phyloP scores from a whole-genome alignment of 1,139 yeast genomes.

The Yamadazyma atmosphaerica region DNA sequence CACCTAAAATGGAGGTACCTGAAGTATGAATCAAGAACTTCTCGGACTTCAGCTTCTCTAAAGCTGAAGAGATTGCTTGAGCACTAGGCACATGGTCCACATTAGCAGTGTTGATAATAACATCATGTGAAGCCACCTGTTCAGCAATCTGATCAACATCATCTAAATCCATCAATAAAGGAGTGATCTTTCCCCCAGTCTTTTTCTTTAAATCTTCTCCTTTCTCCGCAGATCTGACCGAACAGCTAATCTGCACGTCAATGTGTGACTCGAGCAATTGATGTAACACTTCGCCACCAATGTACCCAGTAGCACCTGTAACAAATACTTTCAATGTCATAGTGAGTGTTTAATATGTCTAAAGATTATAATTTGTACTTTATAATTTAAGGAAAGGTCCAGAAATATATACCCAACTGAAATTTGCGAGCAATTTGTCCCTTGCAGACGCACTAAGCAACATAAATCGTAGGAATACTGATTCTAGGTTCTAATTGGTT shows the following conservation, averaged over 20 bases:
- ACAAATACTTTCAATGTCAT: slow-evolving; percentile 17
- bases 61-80: slow-evolving; percentile 21
- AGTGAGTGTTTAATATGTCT: neutral
- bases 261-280: slow-evolving; percentile 19
- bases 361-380: no score
- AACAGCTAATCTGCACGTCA: slow-evolving; percentile 21
- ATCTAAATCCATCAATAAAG: slow-evolving; percentile 25
- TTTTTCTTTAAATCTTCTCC: slow-evolving; percentile 19
- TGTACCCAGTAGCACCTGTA: slow-evolving; percentile 42
- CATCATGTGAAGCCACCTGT: slow-evolving; percentile 24
- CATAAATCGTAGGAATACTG: no score
- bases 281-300: slow-evolving; percentile 35
- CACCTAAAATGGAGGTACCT: slow-evolving; percentile 36
- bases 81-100: slow-evolving; percentile 36
- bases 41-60: slow-evolving; percentile 18
- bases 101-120: slow-evolving; percentile 38
- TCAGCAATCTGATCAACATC: slow-evolving; percentile 20
- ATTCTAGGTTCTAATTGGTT: no score
- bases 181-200: slow-evolving; percentile 16
- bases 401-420: no score
- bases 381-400: neutral
- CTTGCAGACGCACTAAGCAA: no score
- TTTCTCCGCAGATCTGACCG: slow-evolving; percentile 27
- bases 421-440: no score
- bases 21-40: slow-evolving; percentile 40